These are phyloP conservation scores for Prunus campanulata DNA, from an alignment of 306 rosid species.

Conservation along the genomic window DNA sequence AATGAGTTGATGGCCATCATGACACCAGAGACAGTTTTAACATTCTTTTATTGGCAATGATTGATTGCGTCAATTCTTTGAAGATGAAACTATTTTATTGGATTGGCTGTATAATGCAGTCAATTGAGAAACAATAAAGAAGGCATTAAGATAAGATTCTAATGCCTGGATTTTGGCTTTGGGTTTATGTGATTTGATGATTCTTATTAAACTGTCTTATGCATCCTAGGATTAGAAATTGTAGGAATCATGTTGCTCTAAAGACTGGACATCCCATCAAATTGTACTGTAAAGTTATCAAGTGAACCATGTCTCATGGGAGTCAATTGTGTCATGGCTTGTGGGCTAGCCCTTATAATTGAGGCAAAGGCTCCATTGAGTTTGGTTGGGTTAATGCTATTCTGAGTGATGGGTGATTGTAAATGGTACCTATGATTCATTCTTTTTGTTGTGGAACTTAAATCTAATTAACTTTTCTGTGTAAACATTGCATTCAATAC, in stretches of 20 bases:
- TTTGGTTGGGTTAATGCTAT: background rate
- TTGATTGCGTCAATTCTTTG: background rate
- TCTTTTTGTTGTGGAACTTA: background rate
- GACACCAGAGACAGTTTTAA: background rate
- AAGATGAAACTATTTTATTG: background rate
- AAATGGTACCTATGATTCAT: background rate
- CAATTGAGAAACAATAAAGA: background rate
- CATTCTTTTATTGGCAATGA: background rate
- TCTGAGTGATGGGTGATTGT: background rate
- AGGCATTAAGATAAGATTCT: background rate
- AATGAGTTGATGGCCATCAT: background rate
- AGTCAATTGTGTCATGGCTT: constrained; percentile 3
- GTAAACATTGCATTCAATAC: background rate
- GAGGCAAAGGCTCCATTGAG: background rate
- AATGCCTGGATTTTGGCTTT: constrained; percentile 1
- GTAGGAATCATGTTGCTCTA: background rate
- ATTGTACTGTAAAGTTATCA: background rate
- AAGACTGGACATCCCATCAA: constrained; percentile 3
- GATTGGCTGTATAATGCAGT: constrained; percentile 2
- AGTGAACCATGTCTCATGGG: constrained; percentile 5
- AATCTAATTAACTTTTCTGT: background rate
- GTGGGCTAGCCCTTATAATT: constrained; percentile 1
- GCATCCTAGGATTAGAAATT: background rate
- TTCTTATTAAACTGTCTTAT: background rate
- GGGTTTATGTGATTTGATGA: background rate